Evolutionary conservation across 495 filamentous ascomycete species (phyloP).

Genomic region (Aspergillus heteromorphus): DNA sequence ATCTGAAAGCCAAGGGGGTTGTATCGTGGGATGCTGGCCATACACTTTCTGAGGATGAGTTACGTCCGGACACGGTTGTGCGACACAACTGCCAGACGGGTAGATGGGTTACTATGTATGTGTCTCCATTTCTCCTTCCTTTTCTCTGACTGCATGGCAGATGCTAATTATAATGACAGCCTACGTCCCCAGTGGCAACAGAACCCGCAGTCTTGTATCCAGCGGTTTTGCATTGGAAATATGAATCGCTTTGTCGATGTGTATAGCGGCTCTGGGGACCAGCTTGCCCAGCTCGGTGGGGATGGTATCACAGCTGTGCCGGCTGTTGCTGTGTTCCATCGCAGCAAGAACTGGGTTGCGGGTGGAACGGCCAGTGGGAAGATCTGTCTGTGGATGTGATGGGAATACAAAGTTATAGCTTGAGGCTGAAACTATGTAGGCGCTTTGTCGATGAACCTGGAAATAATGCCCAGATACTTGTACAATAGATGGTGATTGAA

Average conservation of each 20-base stretch:
- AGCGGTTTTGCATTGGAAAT: constrained; percentile 89
- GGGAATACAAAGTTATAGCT: neutral
- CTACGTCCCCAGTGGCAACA: constrained; percentile 90
- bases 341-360: constrained; percentile 82
- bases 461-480: too few relatives aligned
- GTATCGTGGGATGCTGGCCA: constrained; percentile 57
- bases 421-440: too few relatives aligned
- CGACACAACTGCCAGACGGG: constrained; percentile 96
- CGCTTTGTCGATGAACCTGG: too few relatives aligned
- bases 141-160: neutral
- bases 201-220: constrained; percentile 65
- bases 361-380: constrained; percentile 92
- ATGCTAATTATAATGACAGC: constrained; percentile 43
- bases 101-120: constrained; percentile 67
- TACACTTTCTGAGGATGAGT: constrained; percentile 51
- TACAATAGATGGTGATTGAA: too few relatives aligned
- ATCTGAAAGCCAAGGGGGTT: constrained; percentile 57
- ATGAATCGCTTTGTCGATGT: constrained; percentile 98
- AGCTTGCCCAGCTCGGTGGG: constrained; percentile 83
- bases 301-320: constrained; percentile 92
- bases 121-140: constrained; percentile 5
- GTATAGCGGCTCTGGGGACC: constrained; percentile 71
- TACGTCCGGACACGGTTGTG: constrained; percentile 64
- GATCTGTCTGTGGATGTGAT: constrained; percentile 81
- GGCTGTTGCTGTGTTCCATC: constrained; percentile 86